These are phyloP conservation scores for Rhizopogon vulgaris DNA, from an alignment of 768 basidiomycete genomes.

Conservation along the genomic window DNA sequence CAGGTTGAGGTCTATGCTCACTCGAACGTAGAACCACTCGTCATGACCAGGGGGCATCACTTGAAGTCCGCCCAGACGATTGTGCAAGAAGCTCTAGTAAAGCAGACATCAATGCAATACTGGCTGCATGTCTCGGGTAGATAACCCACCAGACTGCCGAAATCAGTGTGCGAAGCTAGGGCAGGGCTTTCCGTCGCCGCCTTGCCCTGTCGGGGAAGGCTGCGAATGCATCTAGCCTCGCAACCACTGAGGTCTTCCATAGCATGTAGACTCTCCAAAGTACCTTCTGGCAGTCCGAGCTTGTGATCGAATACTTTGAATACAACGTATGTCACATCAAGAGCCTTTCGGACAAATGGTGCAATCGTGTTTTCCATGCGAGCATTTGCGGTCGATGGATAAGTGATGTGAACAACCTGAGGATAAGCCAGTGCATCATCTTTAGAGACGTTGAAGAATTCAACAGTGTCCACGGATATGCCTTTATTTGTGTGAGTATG, in stretches of 20 bases:
- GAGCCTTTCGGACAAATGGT: constrained; percentile 53
- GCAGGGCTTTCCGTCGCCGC: constrained; percentile 28
- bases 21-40: constrained; percentile 66
- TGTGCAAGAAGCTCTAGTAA: constrained; percentile 58
- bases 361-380: constrained; percentile 44
- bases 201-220: constrained; percentile 31
- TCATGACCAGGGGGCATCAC: constrained; percentile 57
- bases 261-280: constrained; percentile 38
- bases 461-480: constrained; percentile 37
- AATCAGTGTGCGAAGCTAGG: constrained; percentile 68
- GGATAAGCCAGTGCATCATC: constrained; percentile 67
- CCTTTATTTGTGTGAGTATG: neutral
- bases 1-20: constrained; percentile 10
- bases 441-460: constrained; percentile 64
- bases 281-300: constrained; percentile 46
- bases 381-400: constrained; percentile 46
- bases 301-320: constrained; percentile 52
- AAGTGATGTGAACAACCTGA: constrained; percentile 41
- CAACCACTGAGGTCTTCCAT: constrained; percentile 45
- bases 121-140: neutral
- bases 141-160: constrained; percentile 55
- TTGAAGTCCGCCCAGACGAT: constrained; percentile 64
- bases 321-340: constrained; percentile 47
- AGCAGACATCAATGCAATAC: neutral
- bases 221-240: constrained; percentile 51